These are phyloP conservation scores for Cymbidium sinense DNA, from an alignment of 106 monocot species.

Conservation along the genomic window DNA sequence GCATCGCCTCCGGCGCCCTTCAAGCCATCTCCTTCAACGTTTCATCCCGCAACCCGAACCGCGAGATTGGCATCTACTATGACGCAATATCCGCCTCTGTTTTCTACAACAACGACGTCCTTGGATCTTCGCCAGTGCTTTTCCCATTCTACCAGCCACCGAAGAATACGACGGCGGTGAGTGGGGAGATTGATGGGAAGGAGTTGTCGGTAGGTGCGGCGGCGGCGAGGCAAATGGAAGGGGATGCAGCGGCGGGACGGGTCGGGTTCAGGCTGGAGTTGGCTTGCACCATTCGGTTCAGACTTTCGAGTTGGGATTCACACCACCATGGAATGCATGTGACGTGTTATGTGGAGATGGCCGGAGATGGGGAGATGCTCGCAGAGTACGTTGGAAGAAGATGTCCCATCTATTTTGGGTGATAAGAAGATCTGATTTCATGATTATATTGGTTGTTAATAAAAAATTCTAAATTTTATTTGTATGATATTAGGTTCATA, in stretches of 20 bases:
- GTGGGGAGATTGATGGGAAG: conserved; percentile 18
- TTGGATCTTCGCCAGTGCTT: conserved; percentile 28
- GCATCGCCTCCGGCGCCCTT: conserved; percentile 8
- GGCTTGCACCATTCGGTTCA: conserved; percentile 35
- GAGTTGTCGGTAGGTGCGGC: neutral
- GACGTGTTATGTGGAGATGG: conserved; percentile 35
- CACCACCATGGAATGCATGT: conserved; percentile 39
- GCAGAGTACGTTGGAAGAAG: conserved; percentile 15
- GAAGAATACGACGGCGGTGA: conserved; percentile 54
- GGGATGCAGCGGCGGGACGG: conserved; percentile 12
- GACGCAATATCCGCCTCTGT: conserved; percentile 39
- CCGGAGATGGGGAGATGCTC: conserved; percentile 32
- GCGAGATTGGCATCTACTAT: conserved; percentile 71
- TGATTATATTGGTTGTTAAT: too few species aligned
- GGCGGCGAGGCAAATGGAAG: neutral
- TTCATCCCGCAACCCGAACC: conserved; percentile 63
- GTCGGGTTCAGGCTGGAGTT: conserved; percentile 35
- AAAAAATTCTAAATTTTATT: too few species aligned
- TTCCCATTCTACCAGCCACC: conserved; percentile 48
- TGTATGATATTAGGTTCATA: too few species aligned
- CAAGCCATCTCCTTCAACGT: conserved; percentile 41
- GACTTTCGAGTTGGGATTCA: conserved; percentile 46
- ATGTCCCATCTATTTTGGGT: conserved; percentile 45
- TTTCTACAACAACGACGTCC: conserved; percentile 31
- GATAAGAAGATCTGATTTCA: neutral